Conservation (phyloP, 2,329 filamentous ascomycete species). For the Paracoccidioides brasiliensis region DNA sequence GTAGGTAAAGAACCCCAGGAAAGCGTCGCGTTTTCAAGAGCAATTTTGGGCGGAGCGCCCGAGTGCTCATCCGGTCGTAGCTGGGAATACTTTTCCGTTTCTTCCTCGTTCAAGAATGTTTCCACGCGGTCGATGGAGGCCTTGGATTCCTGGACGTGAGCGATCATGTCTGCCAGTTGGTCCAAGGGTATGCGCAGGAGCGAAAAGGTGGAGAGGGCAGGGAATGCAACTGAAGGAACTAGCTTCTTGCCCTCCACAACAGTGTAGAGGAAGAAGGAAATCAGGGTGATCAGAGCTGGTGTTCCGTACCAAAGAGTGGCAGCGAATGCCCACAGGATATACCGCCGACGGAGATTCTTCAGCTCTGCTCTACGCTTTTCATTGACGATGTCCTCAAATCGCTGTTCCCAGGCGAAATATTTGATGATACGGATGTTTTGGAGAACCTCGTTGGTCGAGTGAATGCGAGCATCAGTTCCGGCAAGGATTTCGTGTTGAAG, state of each 20-base stretch:
- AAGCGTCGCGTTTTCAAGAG: slow-evolving; percentile 72
- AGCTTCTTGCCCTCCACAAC: slow-evolving; percentile 77
- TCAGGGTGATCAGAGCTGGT: slow-evolving; percentile 87
- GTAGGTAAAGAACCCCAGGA: slow-evolving; percentile 62
- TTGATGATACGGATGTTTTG: slow-evolving; percentile 99
- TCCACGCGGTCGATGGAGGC: slow-evolving; percentile 95
- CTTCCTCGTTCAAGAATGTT: slow-evolving; percentile 81
- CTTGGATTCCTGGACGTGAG: slow-evolving; percentile 93
- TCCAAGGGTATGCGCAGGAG: slow-evolving; percentile 86
- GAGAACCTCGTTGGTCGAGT: slow-evolving; percentile 90
- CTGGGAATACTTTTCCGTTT: slow-evolving; percentile 90
- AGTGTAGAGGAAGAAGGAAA: slow-evolving; percentile 90
- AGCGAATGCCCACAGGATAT: slow-evolving; percentile 80
- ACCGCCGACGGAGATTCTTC: slow-evolving; percentile 63
- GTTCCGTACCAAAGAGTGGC: slow-evolving; percentile 96
- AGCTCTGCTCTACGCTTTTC: slow-evolving; percentile 77
- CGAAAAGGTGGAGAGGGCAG: slow-evolving; percentile 88
- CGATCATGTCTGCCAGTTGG: slow-evolving; percentile 96
- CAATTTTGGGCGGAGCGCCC: slow-evolving; percentile 60
- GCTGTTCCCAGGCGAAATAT: slow-evolving; percentile 95
- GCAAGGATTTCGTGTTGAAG: slow-evolving; percentile 86
- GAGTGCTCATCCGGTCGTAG: slow-evolving; percentile 56
- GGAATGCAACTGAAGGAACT: slow-evolving; percentile 87
- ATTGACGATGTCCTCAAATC: slow-evolving; percentile 73
- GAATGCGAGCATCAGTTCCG: slow-evolving; percentile 89